These are phyloP conservation scores for Cordia subcordata DNA, from an alignment of 257 asterid species.

Conservation along the genomic window DNA sequence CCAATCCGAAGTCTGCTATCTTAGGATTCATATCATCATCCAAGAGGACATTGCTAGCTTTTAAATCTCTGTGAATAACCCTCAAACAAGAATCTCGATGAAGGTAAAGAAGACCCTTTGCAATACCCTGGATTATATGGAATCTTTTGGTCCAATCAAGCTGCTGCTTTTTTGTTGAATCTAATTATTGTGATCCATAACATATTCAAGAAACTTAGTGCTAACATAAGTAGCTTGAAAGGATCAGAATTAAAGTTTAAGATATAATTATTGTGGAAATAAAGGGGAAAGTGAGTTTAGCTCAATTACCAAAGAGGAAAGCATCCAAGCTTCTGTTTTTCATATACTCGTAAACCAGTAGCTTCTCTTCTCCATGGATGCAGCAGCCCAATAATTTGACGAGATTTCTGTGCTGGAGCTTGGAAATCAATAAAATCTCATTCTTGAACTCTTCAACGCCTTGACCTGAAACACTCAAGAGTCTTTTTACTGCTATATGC, in stretches of 20 bases:
- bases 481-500: conserved; percentile 35
- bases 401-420: conserved; percentile 32
- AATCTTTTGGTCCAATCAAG: conserved; percentile 26
- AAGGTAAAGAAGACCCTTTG: conserved; percentile 28
- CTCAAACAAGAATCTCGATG: conserved; percentile 30
- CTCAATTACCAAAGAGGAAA: conserved; percentile 24
- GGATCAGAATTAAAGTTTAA: too few species aligned
- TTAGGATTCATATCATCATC: conserved; percentile 30
- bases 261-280: too few species aligned
- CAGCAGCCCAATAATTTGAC: conserved; percentile 31
- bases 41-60: conserved; percentile 25
- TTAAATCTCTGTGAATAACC: conserved; percentile 29
- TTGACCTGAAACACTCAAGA: conserved; percentile 31
- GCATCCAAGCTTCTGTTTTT: conserved; percentile 32
- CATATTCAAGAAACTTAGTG: too few species aligned
- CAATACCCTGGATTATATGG: conserved; percentile 23
- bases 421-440: conserved; percentile 25
- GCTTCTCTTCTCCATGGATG: conserved; percentile 23
- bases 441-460: conserved; percentile 30
- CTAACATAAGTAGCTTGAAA: too few species aligned
- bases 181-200: conserved; percentile 6
- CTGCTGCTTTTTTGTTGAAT: conserved; percentile 12
- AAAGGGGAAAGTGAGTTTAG: neutral
- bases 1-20: conserved; percentile 33
- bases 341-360: conserved; percentile 27